Evolutionary conservation across 495 filamentous ascomycete genomes (phyloP).

Genomic region (Hypoxylon cercidicola): DNA sequence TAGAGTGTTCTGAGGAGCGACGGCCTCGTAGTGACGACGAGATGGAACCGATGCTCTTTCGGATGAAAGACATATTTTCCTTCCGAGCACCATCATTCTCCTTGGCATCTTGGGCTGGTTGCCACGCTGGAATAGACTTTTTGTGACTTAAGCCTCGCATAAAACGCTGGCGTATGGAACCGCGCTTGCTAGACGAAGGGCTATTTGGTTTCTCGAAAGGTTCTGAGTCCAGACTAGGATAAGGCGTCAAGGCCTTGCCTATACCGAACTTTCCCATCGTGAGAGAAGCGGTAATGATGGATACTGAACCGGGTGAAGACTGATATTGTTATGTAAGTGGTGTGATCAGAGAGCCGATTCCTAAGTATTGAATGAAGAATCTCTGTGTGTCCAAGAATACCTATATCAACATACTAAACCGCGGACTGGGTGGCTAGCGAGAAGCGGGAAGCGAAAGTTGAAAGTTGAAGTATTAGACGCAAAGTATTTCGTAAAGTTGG

Average conservation of each 20-base stretch:
- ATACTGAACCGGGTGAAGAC: background rate
- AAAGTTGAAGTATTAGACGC: background rate
- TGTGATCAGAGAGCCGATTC: conserved; percentile 13
- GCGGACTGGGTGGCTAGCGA: conserved; percentile 1
- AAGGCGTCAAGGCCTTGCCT: no score
- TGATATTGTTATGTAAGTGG: background rate
- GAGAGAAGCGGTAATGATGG: no score
- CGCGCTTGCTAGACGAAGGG: background rate
- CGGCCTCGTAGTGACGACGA: conserved; percentile 30
- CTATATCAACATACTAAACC: conserved; percentile 22
- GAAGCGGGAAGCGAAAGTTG: conserved; percentile 4
- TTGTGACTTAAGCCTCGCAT: conserved; percentile 16
- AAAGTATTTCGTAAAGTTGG: background rate
- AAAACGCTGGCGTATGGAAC: conserved; percentile 22
- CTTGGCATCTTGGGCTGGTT: background rate
- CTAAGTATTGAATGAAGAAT: conserved; percentile 6
- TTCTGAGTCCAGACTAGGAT: background rate
- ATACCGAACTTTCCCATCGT: no score
- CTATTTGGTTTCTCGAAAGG: background rate
- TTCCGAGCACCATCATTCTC: background rate
- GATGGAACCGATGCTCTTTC: conserved; percentile 30
- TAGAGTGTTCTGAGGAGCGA: conserved; percentile 5
- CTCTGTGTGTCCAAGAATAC: conserved; percentile 11
- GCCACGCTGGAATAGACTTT: conserved; percentile 3
- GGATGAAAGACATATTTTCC: conserved; percentile 8